A percentile compares a stretch with the other conserved stretches of the same genome.
phyloP scores from a whole-genome alignment of 2,329 filamentous ascomycete genomes.

The Corinectria fuckeliana region DNA sequence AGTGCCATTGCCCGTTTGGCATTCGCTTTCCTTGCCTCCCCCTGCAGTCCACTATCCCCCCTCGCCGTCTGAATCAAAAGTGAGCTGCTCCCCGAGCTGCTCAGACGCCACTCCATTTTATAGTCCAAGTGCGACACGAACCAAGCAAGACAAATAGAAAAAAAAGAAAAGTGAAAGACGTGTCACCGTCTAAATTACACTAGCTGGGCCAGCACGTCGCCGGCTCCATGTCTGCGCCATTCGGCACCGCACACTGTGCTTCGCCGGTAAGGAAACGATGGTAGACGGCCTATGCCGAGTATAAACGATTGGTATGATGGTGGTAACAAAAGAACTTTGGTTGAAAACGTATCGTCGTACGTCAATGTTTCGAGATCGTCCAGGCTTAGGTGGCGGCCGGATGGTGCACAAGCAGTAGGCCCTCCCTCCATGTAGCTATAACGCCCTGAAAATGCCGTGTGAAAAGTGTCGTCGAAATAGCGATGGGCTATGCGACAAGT shows the following conservation, averaged over 20 bases:
- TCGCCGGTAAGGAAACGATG: constrained; percentile 32
- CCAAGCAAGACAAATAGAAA: constrained; percentile 21
- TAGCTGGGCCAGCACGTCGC: constrained; percentile 26
- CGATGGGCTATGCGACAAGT: constrained; percentile 16
- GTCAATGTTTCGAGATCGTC: constrained; percentile 18
- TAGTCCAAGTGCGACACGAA: constrained; percentile 33
- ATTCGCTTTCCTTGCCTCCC: constrained; percentile 22
- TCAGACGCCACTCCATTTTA: constrained; percentile 34
- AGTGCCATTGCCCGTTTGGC: constrained; percentile 22
- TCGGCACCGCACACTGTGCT: constrained; percentile 38
- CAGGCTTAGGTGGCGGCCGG: constrained; percentile 7
- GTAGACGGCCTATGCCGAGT: constrained; percentile 21
- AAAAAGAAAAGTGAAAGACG: constrained; percentile 27
- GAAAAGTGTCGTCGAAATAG: constrained; percentile 25
- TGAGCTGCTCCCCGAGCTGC: constrained; percentile 13
- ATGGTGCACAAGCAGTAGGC: constrained; percentile 15
- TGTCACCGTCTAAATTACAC: constrained; percentile 39
- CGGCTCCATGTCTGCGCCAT: constrained; percentile 26
- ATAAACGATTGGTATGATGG: constrained; percentile 28
- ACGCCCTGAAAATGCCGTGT: constrained; percentile 32
- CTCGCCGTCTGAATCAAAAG: constrained; percentile 24
- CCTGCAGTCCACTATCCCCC: constrained; percentile 25
- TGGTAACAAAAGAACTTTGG: constrained; percentile 32
- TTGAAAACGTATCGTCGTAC: constrained; percentile 36
- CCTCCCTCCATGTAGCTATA: constrained; percentile 21